A percentile compares a stretch with the other conserved stretches of the same genome.
These are phyloP conservation scores for Phytophthora lateralis DNA, from an alignment of 352 stramenopile species.

Conservation along the genomic window DNA sequence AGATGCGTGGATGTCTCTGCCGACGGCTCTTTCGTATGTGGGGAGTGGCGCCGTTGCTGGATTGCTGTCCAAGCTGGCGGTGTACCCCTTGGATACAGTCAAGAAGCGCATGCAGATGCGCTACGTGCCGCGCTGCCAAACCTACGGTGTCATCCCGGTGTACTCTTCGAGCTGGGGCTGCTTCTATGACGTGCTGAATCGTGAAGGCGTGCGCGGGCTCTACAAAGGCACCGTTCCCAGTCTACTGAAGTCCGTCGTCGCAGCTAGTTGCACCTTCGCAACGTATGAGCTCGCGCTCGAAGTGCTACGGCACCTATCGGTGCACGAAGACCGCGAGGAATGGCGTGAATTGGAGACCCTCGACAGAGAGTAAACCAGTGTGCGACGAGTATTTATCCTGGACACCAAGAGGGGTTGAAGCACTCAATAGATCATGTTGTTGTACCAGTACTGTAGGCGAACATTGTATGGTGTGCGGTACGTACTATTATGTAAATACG, in stretches of 20 bases:
- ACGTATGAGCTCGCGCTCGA: conserved; percentile 72
- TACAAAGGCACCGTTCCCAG: conserved; percentile 85
- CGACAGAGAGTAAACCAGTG: conserved; percentile 12
- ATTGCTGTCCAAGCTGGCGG: conserved; percentile 90
- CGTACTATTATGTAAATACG: neutral
- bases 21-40: conserved; percentile 58
- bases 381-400: conserved; percentile 12
- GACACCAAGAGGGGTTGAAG: neutral
- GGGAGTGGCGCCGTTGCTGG: conserved; percentile 89
- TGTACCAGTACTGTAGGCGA: no score
- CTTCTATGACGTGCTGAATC: conserved; percentile 56
- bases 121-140: conserved; percentile 58
- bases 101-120: conserved; percentile 96
- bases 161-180: conserved; percentile 73
- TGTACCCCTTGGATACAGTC: conserved; percentile 96
- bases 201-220: conserved; percentile 69
- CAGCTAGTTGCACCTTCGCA: conserved; percentile 77
- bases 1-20: conserved; percentile 22
- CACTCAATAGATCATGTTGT: no score
- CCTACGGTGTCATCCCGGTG: conserved; percentile 71
- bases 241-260: conserved; percentile 82
- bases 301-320: conserved; percentile 37
- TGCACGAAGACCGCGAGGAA: conserved; percentile 15
- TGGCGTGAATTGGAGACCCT: conserved; percentile 16
- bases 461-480: no score